Conservation (phyloP, 148 eudicot genomes). For the Agrostemma githago region DNA sequence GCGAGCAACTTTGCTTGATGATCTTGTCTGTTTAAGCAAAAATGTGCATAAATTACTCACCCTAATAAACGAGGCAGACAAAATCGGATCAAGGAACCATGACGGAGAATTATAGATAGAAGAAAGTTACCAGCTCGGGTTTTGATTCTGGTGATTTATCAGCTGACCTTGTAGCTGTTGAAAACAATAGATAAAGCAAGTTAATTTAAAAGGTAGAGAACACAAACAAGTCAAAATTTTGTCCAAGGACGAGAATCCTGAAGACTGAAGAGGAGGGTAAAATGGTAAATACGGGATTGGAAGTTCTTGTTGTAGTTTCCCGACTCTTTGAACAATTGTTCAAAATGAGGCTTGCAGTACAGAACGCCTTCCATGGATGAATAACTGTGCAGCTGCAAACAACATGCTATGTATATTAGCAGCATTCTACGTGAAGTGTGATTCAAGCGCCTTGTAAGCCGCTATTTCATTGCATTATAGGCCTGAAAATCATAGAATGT, state of each 20-base stretch:
- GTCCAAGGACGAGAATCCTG: background rate
- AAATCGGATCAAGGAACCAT: background rate
- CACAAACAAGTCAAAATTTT: background rate
- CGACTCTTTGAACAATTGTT: conserved; percentile 90
- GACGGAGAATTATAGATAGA: background rate
- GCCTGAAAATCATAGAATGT: background rate
- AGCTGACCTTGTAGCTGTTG: conserved; percentile 63
- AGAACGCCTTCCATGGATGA: conserved; percentile 93
- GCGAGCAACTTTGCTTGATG: conserved; percentile 81
- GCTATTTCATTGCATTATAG: background rate
- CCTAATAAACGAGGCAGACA: background rate
- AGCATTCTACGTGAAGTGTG: background rate
- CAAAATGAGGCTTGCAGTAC: conserved; percentile 97
- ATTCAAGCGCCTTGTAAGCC: background rate
- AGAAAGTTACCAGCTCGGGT: conserved; percentile 64
- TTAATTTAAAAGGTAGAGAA: background rate
- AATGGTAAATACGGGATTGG: conserved; percentile 57
- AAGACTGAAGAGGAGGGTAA: background rate
- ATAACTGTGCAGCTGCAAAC: conserved; percentile 68
- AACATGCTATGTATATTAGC: conserved; percentile 15
- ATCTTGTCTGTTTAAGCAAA: conserved; percentile 47
- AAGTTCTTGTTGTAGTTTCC: conserved; percentile 89
- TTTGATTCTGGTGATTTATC: conserved; percentile 45
- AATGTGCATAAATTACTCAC: conserved; percentile 11
- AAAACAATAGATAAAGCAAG: conserved; percentile 15